A percentile compares a stretch with the other conserved stretches of the same genome.
Conservation (phyloP, 495 filamentous ascomycete species). For the Hypoxylon lenormandii region DNA sequence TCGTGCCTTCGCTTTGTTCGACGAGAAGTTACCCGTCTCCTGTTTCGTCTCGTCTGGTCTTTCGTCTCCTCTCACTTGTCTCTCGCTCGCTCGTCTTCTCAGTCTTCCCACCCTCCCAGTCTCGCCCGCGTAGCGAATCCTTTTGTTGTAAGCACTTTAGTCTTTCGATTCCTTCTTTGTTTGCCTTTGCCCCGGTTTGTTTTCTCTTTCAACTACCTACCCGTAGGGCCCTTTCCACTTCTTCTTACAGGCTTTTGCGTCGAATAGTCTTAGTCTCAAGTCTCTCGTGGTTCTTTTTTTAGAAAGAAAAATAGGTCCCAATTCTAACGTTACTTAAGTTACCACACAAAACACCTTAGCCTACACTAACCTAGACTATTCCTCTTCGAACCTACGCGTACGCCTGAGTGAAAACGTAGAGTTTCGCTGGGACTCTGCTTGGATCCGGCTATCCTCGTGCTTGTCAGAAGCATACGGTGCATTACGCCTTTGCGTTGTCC, state of each 20-base stretch:
- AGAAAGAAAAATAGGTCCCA: constrained; percentile 4
- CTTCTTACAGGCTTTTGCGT: constrained; percentile 1
- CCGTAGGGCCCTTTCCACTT: constrained; percentile 12
- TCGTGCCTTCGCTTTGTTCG: constrained; percentile 41
- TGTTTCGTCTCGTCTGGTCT: background rate
- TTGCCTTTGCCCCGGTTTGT: constrained; percentile 7
- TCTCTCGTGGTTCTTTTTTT: too few species aligned
- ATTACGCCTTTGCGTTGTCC: constrained; percentile 19
- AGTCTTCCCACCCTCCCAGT: too few species aligned
- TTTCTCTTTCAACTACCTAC: background rate
- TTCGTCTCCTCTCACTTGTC: background rate
- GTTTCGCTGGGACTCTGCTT: constrained; percentile 35
- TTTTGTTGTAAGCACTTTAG: constrained; percentile 4
- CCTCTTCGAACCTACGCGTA: constrained; percentile 20
- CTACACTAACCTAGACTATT: constrained; percentile 1
- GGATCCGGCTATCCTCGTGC: constrained; percentile 2
- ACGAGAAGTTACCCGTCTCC: background rate
- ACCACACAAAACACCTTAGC: constrained; percentile 10
- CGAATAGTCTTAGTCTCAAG: too few species aligned
- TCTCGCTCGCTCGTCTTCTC: background rate
- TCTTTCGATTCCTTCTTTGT: constrained; percentile 37
- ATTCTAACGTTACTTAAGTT: constrained; percentile 27
- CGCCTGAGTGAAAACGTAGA: constrained; percentile 34
- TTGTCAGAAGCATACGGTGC: constrained; percentile 10
- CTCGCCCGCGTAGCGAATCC: background rate